Conservation (phyloP, 176 grass and related monocot species). For the Rhipidocladum racemiflorum region DNA sequence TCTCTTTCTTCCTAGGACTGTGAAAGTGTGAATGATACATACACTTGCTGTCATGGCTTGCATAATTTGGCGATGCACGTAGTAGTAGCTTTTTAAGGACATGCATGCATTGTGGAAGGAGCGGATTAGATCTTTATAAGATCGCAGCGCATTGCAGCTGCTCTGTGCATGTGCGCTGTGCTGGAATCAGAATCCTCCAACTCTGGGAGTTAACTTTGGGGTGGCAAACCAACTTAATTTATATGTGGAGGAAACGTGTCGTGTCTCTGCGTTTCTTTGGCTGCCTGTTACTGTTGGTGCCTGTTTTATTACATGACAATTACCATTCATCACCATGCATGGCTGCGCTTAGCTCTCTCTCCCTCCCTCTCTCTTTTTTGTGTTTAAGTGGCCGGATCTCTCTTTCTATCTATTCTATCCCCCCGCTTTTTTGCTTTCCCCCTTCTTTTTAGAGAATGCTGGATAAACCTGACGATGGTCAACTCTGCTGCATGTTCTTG, state of each 20-base stretch:
- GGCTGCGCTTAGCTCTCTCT: neutral
- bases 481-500: slow-evolving; percentile 1
- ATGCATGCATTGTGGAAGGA: neutral
- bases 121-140: neutral
- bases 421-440: neutral
- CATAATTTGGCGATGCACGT: neutral
- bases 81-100: neutral
- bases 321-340: neutral
- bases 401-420: neutral
- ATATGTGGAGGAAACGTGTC: slow-evolving; percentile 30
- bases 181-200: slow-evolving; percentile 36
- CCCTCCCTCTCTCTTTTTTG: too few relatives aligned
- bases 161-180: slow-evolving; percentile 23
- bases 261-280: neutral
- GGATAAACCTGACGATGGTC: slow-evolving; percentile 18
- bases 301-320: neutral
- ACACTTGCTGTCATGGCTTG: neutral
- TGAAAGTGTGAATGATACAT: neutral
- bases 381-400: neutral
- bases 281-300: slow-evolving; percentile 1
- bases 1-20: slow-evolving; percentile 25
- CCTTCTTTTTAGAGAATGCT: neutral
- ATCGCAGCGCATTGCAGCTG: neutral
- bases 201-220: too few relatives aligned
- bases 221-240: slow-evolving; percentile 40